Conservation (phyloP, 768 basidiomycete species). For the Termitomyces sp. region DNA sequence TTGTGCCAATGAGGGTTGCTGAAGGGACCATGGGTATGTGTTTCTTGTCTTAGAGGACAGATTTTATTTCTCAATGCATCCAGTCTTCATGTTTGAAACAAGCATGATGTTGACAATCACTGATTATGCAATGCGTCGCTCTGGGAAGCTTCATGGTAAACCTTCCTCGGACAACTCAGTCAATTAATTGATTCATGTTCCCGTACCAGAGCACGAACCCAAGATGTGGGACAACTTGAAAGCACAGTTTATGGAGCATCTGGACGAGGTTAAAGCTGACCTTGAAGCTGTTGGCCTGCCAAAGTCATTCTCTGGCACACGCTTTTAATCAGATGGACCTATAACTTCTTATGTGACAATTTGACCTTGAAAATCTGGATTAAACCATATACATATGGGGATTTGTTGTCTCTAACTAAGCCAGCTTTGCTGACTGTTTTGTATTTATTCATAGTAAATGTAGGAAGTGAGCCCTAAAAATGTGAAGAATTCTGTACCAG, state of each 20-base stretch:
- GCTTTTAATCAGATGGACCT: neutral
- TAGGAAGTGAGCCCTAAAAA: too few species aligned
- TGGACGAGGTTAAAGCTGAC: conserved; percentile 49
- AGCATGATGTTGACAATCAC: conserved; percentile 59
- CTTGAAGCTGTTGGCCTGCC: conserved; percentile 34
- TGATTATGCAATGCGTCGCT: conserved; percentile 56
- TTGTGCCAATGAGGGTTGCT: conserved; percentile 43
- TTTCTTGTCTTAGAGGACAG: neutral
- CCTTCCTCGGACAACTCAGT: neutral
- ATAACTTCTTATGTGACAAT: neutral
- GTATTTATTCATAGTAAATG: too few species aligned
- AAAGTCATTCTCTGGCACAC: neutral
- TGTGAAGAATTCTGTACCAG: too few species aligned
- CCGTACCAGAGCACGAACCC: conserved; percentile 20
- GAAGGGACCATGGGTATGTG: conserved; percentile 47
- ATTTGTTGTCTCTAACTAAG: too few species aligned
- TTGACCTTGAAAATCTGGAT: neutral
- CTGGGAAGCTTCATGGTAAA: conserved; percentile 54
- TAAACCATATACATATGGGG: too few species aligned
- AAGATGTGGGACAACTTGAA: conserved; percentile 63
- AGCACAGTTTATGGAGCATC: conserved; percentile 51
- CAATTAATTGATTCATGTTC: neutral
- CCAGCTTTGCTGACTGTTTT: too few species aligned
- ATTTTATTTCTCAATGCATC: neutral
- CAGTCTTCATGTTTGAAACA: conserved; percentile 62